Percentiles rank a stretch among this genome's conserved stretches.
phyloP scores from a whole-genome alignment of 768 basidiomycete species.

The Termitomyces sp. region DNA sequence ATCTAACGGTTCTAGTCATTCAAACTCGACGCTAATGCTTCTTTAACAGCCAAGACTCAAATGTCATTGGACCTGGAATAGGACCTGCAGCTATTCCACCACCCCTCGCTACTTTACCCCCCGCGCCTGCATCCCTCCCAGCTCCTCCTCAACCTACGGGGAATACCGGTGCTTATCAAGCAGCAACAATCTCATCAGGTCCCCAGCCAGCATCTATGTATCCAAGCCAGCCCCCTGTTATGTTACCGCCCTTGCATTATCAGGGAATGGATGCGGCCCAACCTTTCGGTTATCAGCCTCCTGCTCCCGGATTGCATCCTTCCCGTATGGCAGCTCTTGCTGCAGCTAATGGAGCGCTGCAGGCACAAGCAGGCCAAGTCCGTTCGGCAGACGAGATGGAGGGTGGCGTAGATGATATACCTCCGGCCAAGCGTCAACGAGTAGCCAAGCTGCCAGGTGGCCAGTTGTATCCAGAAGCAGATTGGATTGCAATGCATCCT shows the following conservation, averaged over 20 bases:
- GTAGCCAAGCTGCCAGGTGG: conserved; percentile 85
- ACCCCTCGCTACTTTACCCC: conserved; percentile 59
- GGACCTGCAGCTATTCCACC: conserved; percentile 75
- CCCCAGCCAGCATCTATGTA: conserved; percentile 85
- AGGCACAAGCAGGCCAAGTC: conserved; percentile 64
- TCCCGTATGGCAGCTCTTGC: conserved; percentile 59
- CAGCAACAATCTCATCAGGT: conserved; percentile 86
- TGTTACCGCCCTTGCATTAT: conserved; percentile 83
- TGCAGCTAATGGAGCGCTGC: conserved; percentile 43
- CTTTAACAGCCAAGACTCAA: conserved; percentile 56
- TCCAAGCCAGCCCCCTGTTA: conserved; percentile 54
- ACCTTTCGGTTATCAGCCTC: conserved; percentile 76
- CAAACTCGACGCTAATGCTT: neutral
- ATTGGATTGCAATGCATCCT: conserved; percentile 90
- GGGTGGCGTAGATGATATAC: conserved; percentile 55
- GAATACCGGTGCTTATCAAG: conserved; percentile 53
- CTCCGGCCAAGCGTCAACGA: conserved; percentile 83
- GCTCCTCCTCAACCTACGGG: conserved; percentile 55
- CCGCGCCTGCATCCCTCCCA: conserved; percentile 69
- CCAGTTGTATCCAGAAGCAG: conserved; percentile 76
- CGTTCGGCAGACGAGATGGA: conserved; percentile 82
- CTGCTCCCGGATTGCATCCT: conserved; percentile 62
- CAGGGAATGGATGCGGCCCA: conserved; percentile 74
- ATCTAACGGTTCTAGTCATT: conserved; percentile 2
- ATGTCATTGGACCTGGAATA: conserved; percentile 84